Conservation (phyloP, 257 asterid genomes). For the Solanum chiquidenum region DNA sequence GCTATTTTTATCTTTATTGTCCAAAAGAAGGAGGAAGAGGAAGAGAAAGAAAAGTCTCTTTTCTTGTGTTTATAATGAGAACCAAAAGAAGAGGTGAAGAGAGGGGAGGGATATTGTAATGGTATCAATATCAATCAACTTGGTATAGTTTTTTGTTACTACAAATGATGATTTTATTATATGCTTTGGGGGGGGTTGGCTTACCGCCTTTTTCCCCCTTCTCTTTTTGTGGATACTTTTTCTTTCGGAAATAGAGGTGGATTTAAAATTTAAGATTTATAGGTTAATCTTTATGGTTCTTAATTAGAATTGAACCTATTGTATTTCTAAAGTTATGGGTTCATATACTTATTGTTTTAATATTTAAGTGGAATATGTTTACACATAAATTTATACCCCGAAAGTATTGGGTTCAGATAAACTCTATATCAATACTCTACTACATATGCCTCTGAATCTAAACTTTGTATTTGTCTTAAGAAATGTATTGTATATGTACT, state of each 20-base stretch:
- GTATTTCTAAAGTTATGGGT: not conserved
- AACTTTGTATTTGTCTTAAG: not conserved
- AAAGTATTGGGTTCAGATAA: not conserved
- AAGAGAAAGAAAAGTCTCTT: conserved; percentile 15
- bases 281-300: not conserved
- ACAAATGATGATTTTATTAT: conserved; percentile 19
- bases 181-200: conserved; percentile 8
- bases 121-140: conserved; percentile 2
- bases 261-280: not conserved
- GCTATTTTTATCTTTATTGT: not conserved
- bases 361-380: not conserved
- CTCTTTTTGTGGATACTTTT: not conserved
- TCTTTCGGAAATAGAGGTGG: not conserved
- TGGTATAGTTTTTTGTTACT: conserved; percentile 1
- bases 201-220: not conserved
- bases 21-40: conserved; percentile 1
- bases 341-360: not conserved
- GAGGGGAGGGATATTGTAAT: not conserved
- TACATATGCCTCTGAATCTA: not conserved
- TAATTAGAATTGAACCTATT: not conserved
- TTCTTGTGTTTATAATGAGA: conserved; percentile 5
- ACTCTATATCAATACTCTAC: not conserved
- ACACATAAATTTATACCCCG: not conserved
- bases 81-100: not conserved
- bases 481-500: not conserved